A percentile compares a stretch with the other conserved stretches of the same genome.
These are phyloP conservation scores for Didymella pinodella DNA, from an alignment of 2,329 filamentous ascomycete genomes.

Conservation along the genomic window DNA sequence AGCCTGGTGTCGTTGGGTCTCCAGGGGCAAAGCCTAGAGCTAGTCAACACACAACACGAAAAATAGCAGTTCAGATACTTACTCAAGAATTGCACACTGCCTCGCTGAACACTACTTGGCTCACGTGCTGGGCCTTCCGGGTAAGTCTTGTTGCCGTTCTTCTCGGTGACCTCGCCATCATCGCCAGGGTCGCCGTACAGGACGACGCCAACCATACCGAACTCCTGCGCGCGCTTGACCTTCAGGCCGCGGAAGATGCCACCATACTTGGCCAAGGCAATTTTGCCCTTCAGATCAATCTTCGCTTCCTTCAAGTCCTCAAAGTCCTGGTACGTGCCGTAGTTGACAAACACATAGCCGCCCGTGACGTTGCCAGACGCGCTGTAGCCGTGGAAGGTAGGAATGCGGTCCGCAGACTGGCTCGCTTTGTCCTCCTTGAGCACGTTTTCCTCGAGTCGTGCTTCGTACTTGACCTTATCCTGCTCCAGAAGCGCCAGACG, in stretches of 20 bases:
- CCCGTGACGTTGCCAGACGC: slow-evolving; percentile 91
- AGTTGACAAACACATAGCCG: slow-evolving; percentile 88
- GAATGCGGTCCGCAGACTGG: slow-evolving; percentile 73
- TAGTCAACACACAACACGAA: slow-evolving; percentile 21
- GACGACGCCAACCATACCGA: slow-evolving; percentile 85
- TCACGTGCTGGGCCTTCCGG: slow-evolving; percentile 87
- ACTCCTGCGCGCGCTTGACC: slow-evolving; percentile 88
- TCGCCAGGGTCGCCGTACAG: slow-evolving; percentile 91
- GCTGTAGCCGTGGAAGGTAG: slow-evolving; percentile 94
- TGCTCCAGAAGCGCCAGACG: slow-evolving; percentile 56
- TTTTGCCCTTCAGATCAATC: slow-evolving; percentile 80
- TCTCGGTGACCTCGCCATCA: slow-evolving; percentile 81
- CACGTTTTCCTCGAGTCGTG: slow-evolving; percentile 82
- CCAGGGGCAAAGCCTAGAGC: slow-evolving; percentile 65
- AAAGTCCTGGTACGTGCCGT: slow-evolving; percentile 85
- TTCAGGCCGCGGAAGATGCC: slow-evolving; percentile 88
- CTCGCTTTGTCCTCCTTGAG: slow-evolving; percentile 84
- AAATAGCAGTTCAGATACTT: slow-evolving; percentile 22
- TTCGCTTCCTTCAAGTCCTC: slow-evolving; percentile 80
- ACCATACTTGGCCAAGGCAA: slow-evolving; percentile 87
- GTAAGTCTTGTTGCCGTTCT: slow-evolving; percentile 80
- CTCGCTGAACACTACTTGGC: slow-evolving; percentile 87
- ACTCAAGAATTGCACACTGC: slow-evolving; percentile 73
- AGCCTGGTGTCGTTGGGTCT: slow-evolving; percentile 91
- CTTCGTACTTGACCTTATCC: slow-evolving; percentile 71